Conservation (phyloP, 257 asterid species). For the Scutellaria barbata region DNA sequence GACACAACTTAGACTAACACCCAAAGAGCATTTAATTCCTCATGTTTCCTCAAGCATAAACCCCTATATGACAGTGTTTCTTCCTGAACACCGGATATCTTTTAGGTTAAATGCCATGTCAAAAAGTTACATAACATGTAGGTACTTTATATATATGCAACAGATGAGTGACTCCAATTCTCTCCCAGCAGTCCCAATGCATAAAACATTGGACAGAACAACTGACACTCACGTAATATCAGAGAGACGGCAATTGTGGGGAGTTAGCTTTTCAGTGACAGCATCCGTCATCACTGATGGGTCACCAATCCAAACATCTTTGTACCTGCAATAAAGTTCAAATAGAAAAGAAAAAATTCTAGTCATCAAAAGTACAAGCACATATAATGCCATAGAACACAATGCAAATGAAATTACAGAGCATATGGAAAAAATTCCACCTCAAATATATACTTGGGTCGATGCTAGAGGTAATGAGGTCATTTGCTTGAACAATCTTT, state of each 20-base stretch:
- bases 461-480: constrained; percentile 43
- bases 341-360: constrained; percentile 6
- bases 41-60: background rate
- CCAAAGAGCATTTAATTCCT: background rate
- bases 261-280: constrained; percentile 52
- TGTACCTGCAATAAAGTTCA: constrained; percentile 54
- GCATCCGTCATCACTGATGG: constrained; percentile 54
- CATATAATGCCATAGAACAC: background rate
- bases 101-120: constrained; percentile 7
- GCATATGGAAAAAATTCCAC: constrained; percentile 34
- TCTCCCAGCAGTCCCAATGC: background rate
- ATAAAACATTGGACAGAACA: background rate
- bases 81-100: background rate
- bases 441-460: constrained; percentile 57
- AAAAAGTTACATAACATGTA: constrained; percentile 4
- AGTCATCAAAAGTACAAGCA: constrained; percentile 15
- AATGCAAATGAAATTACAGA: background rate
- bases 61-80: constrained; percentile 6
- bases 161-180: background rate
- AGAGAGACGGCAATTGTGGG: constrained; percentile 73
- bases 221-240: constrained; percentile 69
- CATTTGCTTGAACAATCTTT: constrained; percentile 72
- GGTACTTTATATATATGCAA: constrained; percentile 16
- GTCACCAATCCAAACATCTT: constrained; percentile 68
- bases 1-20: background rate